Evolutionary conservation across 768 basidiomycete genomes (phyloP).

Genomic region (Psilocybe tampanensis): DNA sequence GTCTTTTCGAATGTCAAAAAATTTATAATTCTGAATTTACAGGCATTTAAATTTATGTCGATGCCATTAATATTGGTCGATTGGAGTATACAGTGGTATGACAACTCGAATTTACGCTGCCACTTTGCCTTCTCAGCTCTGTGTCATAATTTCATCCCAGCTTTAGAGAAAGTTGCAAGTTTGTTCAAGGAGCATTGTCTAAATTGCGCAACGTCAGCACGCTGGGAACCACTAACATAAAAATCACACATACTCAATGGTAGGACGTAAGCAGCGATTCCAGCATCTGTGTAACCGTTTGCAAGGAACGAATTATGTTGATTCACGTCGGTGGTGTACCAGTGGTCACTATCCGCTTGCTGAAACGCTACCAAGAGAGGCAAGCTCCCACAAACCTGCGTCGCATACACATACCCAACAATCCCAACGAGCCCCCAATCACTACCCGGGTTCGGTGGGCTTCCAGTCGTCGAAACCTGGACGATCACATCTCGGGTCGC

Average conservation of each 20-base stretch:
- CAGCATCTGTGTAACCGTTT: conserved; percentile 2
- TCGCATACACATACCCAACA: conserved; percentile 5
- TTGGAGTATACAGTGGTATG: too few species aligned
- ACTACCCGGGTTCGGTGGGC: background rate
- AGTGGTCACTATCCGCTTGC: conserved; percentile 6
- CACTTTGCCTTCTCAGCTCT: too few species aligned
- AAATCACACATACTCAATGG: background rate
- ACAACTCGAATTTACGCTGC: too few species aligned
- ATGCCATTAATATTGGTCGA: too few species aligned
- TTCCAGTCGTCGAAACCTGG: background rate
- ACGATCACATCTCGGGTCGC: background rate
- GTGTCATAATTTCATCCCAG: too few species aligned
- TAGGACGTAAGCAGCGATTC: conserved; percentile 8
- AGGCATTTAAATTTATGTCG: too few species aligned
- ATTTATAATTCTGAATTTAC: too few species aligned
- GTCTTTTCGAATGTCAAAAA: too few species aligned
- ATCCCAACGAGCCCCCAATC: background rate
- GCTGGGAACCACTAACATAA: too few species aligned
- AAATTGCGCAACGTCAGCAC: too few species aligned
- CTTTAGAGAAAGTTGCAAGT: too few species aligned
- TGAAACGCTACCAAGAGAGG: conserved; percentile 6
- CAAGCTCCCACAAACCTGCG: conserved; percentile 11
- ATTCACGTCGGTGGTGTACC: conserved; percentile 4
- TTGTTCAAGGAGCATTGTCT: too few species aligned
- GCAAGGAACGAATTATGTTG: background rate